A percentile compares a stretch with the other conserved stretches of the same genome.
phyloP scores from a whole-genome alignment of 805 yeast species.

The Yarrowia porcina region DNA sequence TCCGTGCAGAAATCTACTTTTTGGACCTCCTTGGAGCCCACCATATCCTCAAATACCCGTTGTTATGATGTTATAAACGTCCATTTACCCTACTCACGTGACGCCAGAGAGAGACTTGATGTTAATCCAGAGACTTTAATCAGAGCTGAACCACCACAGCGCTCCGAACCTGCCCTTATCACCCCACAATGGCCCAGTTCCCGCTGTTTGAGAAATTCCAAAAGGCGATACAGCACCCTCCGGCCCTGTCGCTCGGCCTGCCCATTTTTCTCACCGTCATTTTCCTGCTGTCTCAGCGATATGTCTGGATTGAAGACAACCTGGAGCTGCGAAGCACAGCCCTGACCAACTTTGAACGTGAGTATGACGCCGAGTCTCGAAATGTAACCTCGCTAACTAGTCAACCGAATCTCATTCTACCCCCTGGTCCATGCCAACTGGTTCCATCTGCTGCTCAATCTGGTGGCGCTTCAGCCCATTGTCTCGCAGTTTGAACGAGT shows the following conservation, averaged over 20 bases:
- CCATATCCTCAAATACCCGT: background rate
- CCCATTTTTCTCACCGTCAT: constrained; percentile 30
- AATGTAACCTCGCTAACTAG: constrained; percentile 28
- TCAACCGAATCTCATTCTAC: constrained; percentile 63
- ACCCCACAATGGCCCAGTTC: constrained; percentile 20
- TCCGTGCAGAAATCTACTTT: background rate
- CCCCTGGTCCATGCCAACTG: constrained; percentile 64
- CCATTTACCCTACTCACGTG: constrained; percentile 22
- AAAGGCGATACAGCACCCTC: constrained; percentile 28
- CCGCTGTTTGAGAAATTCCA: constrained; percentile 20
- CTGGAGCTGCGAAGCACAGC: constrained; percentile 58
- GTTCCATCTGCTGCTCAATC: constrained; percentile 60
- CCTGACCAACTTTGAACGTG: constrained; percentile 45
- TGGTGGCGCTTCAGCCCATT: constrained; percentile 55
- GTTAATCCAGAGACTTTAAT: background rate
- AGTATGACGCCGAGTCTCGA: constrained; percentile 30
- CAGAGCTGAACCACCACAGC: background rate
- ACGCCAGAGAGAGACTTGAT: background rate
- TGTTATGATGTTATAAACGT: background rate
- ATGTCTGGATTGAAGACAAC: constrained; percentile 36
- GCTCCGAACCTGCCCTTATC: background rate
- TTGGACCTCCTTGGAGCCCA: background rate
- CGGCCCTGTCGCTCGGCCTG: constrained; percentile 34
- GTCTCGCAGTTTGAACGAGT: constrained; percentile 61
- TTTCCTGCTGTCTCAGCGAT: constrained; percentile 21